phyloP scores from a whole-genome alignment of 139 green algal genomes.

The Chlorella sp. region DNA sequence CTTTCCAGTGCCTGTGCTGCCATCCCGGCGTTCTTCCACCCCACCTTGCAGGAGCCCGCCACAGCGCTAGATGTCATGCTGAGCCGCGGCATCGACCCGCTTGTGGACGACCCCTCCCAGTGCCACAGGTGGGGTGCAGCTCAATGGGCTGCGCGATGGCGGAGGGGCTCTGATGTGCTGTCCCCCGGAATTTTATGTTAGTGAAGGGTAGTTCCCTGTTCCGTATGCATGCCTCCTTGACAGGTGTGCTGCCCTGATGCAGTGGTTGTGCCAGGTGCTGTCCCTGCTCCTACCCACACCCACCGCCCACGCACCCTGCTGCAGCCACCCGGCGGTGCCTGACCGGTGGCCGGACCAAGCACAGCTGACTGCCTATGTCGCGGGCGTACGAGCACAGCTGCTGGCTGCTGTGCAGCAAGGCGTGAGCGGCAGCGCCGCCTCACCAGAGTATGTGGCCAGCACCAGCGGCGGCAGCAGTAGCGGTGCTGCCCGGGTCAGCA shows the following conservation, averaged over 20 bases:
- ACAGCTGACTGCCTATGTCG: constrained; percentile 50
- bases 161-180: too few species aligned
- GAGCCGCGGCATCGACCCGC: constrained; percentile 73
- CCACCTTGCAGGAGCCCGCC: neutral
- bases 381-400: neutral
- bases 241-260: too few species aligned
- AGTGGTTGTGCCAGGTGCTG: too few species aligned
- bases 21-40: too few species aligned
- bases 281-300: too few species aligned
- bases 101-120: constrained; percentile 53
- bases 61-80: constrained; percentile 56
- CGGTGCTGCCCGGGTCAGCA: constrained; percentile 18
- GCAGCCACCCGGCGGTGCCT: constrained; percentile 55
- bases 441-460: neutral
- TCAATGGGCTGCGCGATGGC: too few species aligned
- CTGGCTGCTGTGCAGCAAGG: neutral
- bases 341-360: constrained; percentile 50
- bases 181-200: too few species aligned
- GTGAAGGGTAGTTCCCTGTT: too few species aligned
- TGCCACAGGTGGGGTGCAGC: constrained; percentile 51
- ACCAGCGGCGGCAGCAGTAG: neutral
- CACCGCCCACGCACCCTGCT: too few species aligned
- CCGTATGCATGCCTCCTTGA: too few species aligned
- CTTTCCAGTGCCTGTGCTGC: too few species aligned
- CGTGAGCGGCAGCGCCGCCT: neutral